A percentile compares a stretch with the other conserved stretches of the same genome.
Conservation (phyloP, 1,284 basidiomycete genomes). For the Lentinus polychrous region DNA sequence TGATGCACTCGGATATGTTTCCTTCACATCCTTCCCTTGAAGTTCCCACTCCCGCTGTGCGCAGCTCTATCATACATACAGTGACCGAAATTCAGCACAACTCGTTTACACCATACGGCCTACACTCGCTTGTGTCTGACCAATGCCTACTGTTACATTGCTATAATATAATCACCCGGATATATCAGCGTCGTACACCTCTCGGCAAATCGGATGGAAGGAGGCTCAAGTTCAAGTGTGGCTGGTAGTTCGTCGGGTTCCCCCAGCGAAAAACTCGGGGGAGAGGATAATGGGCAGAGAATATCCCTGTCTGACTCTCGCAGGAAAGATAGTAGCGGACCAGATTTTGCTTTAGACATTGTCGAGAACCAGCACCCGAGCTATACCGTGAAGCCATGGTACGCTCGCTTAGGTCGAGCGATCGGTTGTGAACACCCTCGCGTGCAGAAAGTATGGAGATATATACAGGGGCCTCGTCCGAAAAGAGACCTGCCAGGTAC, state of each 20-base stretch:
- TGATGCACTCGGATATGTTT: no score
- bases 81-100: no score
- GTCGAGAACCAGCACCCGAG: slow-evolving; percentile 8
- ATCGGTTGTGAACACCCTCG: slow-evolving; percentile 19
- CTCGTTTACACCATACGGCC: no score
- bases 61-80: no score
- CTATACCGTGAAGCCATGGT: slow-evolving; percentile 9
- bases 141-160: no score
- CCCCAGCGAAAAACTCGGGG: no score
- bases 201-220: slow-evolving; percentile 17
- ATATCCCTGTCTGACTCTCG: slow-evolving; percentile 9
- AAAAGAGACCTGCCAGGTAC: slow-evolving; percentile 50
- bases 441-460: slow-evolving; percentile 25
- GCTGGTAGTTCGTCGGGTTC: slow-evolving; percentile 12
- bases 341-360: slow-evolving; percentile 15
- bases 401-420: slow-evolving; percentile 11
- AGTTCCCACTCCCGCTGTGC: no score
- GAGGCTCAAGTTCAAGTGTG: slow-evolving; percentile 19
- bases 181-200: no score
- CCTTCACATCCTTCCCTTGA: no score
- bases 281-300: no score
- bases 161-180: no score
- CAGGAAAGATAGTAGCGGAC: slow-evolving; percentile 10
- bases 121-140: no score
- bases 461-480: slow-evolving; percentile 54